Conservation (phyloP, 257 asterid species). For the Ilex aquifolium region DNA sequence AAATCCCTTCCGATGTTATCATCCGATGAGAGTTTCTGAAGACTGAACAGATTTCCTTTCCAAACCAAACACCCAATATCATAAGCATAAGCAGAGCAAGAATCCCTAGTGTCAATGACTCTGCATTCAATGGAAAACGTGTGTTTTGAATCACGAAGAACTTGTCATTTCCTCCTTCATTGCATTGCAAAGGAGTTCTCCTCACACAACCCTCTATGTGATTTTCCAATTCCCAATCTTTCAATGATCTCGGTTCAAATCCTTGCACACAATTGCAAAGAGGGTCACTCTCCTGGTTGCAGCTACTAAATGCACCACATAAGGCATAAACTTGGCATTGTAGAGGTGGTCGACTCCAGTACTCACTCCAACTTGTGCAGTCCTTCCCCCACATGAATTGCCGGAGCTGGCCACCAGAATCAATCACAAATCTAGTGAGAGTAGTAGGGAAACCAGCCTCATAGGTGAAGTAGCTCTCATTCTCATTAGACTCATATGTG, state of each 20-base stretch:
- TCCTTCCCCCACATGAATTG: not conserved
- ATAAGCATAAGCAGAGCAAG: constrained; percentile 41
- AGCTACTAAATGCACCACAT: constrained; percentile 10
- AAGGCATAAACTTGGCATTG: constrained; percentile 5
- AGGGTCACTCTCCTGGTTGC: not conserved
- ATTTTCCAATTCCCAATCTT: not conserved
- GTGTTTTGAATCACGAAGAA: constrained; percentile 16
- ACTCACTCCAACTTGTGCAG: not conserved
- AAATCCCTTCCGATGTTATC: constrained; percentile 25
- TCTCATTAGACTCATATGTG: not conserved
- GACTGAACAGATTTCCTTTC: constrained; percentile 31
- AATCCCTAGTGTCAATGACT: constrained; percentile 11
- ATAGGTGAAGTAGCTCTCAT: constrained; percentile 3
- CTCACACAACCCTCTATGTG: constrained; percentile 26
- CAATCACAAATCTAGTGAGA: not conserved
- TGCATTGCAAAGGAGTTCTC: constrained; percentile 29
- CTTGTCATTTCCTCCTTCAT: constrained; percentile 23
- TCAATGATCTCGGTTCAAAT: not conserved
- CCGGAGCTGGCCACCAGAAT: not conserved
- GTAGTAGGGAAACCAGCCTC: not conserved
- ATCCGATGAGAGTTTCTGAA: constrained; percentile 31
- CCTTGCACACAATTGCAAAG: constrained; percentile 7
- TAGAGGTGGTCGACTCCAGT: not conserved
- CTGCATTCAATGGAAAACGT: constrained; percentile 17
- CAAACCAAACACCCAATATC: constrained; percentile 28